phyloP scores from a whole-genome alignment of 2,329 filamentous ascomycete species.

The Ramularia endophylla region DNA sequence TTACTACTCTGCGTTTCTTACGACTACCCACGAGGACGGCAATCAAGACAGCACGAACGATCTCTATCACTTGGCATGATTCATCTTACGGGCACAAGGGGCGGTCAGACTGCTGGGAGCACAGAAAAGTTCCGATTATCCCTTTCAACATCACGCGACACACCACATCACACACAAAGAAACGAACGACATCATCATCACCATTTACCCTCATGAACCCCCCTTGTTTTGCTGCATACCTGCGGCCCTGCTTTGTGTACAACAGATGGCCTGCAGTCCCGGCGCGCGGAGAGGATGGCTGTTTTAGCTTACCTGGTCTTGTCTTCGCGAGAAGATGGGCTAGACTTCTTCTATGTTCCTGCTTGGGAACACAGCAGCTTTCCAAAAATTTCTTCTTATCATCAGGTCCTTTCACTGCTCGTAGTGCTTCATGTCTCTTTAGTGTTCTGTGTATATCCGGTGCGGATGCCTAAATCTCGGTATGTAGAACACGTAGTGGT shows the following conservation, averaged over 20 bases:
- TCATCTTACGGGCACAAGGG: constrained; percentile 16
- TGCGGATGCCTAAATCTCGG: too few species aligned
- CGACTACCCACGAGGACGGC: constrained; percentile 23
- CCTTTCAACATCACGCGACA: constrained; percentile 10
- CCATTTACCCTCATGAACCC: constrained; percentile 2
- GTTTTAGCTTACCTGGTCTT: constrained; percentile 12
- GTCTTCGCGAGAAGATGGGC: constrained; percentile 11
- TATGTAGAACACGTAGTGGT: too few species aligned
- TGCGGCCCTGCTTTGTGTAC: constrained; percentile 16
- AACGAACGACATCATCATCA: constrained; percentile 6
- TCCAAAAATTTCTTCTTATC: constrained; percentile 4
- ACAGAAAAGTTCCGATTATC: constrained; percentile 19
- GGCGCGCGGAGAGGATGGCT: constrained; percentile 15
- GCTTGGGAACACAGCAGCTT: constrained; percentile 6
- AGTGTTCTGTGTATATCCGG: too few species aligned
- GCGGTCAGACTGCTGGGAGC: constrained; percentile 19
- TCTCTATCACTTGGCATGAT: constrained; percentile 20
- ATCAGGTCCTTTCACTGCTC: not conserved
- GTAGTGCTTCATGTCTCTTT: not conserved
- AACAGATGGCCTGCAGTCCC: constrained; percentile 17
- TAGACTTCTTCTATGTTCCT: constrained; percentile 2
- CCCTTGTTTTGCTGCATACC: constrained; percentile 14
- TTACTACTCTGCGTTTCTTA: constrained; percentile 24
- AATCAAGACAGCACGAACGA: constrained; percentile 19
- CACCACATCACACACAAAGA: constrained; percentile 10